Evolutionary conservation across 2,329 filamentous ascomycete genomes (phyloP).

Genomic region (Aspergillus sp.): DNA sequence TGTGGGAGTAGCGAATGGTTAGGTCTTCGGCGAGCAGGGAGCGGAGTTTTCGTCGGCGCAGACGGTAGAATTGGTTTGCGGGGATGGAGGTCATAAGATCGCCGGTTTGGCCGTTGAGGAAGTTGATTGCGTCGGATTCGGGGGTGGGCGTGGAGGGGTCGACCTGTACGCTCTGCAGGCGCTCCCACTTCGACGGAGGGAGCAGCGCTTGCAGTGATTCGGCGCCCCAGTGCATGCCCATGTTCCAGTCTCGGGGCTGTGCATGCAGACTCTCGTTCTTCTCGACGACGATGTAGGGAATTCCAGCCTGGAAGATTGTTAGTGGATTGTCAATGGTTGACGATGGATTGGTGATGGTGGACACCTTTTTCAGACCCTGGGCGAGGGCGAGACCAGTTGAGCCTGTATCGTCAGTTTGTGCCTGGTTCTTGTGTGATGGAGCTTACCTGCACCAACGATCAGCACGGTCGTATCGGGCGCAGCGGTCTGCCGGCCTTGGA

Average conservation of each 20-base stretch:
- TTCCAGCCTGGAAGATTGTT: conserved; percentile 18
- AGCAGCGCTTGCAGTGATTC: conserved; percentile 23
- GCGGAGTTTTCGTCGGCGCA: conserved; percentile 32
- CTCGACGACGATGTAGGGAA: conserved; percentile 27
- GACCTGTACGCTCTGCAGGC: conserved; percentile 27
- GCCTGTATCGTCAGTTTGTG: conserved; percentile 27
- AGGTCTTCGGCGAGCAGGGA: conserved; percentile 25
- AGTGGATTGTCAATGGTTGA: not conserved
- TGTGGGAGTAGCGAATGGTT: conserved; percentile 26
- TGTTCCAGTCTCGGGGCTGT: conserved; percentile 32
- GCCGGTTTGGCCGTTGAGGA: conserved; percentile 28
- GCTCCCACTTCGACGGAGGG: conserved; percentile 24
- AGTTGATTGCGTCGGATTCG: conserved; percentile 21
- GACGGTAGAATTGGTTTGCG: conserved; percentile 27
- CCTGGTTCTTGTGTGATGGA: not conserved
- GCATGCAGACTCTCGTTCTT: conserved; percentile 21
- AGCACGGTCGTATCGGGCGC: conserved; percentile 13
- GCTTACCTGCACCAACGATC: conserved; percentile 21
- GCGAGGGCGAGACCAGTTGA: conserved; percentile 44
- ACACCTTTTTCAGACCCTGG: conserved; percentile 42
- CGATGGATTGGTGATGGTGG: not conserved
- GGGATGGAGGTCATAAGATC: conserved; percentile 27
- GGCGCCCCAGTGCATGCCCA: conserved; percentile 35
- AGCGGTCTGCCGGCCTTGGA: not conserved
- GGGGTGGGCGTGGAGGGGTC: conserved; percentile 27